A percentile compares a stretch with the other conserved stretches of the same genome.
Conservation (phyloP, 495 filamentous ascomycete species). For the Evansstolkia leycettana region DNA sequence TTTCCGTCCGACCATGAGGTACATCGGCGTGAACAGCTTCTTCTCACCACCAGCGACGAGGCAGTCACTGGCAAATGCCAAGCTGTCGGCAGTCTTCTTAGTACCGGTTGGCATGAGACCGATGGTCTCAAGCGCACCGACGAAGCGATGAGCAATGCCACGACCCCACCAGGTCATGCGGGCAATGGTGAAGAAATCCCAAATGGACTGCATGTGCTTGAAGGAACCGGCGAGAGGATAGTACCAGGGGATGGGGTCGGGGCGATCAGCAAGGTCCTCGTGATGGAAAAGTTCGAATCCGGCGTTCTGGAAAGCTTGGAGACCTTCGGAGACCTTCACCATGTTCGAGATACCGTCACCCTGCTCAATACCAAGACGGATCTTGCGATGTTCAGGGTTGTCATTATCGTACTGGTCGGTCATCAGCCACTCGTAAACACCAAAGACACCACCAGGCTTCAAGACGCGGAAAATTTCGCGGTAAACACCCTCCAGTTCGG, state of each 20-base stretch:
- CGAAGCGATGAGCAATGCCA: conserved; percentile 60
- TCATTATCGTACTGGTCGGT: conserved; percentile 88
- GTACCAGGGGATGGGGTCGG: conserved; percentile 81
- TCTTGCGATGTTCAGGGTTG: conserved; percentile 76
- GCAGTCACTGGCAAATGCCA: conserved; percentile 73
- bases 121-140: conserved; percentile 65
- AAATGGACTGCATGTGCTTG: conserved; percentile 66
- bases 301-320: conserved; percentile 75
- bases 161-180: conserved; percentile 87
- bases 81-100: conserved; percentile 87
- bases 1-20: conserved; percentile 94
- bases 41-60: conserved; percentile 83
- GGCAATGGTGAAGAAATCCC: conserved; percentile 73
- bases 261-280: conserved; percentile 80
- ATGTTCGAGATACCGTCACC: conserved; percentile 98
- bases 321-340: conserved; percentile 76
- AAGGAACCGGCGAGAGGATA: conserved; percentile 79
- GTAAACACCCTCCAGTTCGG: conserved; percentile 90
- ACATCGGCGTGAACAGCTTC: conserved; percentile 98
- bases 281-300: conserved; percentile 79
- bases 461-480: conserved; percentile 87
- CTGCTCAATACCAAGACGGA: conserved; percentile 91
- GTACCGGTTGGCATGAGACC: conserved; percentile 72
- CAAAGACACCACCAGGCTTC: conserved; percentile 92
- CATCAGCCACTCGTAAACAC: conserved; percentile 99